Evolutionary conservation across 2,329 filamentous ascomycete species (phyloP), one percentile per base, ranked within the genome.

Genomic region (Cryphonectria carpinicola): DNA sequence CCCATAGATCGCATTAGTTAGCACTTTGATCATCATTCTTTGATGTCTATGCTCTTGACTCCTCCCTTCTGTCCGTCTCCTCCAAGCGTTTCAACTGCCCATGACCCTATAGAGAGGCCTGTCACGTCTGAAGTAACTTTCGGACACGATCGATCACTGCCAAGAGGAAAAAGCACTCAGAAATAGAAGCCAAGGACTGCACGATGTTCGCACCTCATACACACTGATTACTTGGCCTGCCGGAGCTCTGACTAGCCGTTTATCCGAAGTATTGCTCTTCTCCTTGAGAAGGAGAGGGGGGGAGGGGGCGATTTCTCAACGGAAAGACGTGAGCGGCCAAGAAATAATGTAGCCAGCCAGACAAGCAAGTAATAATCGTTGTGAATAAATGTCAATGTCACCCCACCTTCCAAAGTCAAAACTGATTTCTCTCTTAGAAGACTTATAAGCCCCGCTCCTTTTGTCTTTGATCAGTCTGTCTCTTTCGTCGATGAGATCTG

Each of bases 171-270:
- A 37, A 61, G 56, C 10, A 46, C 28, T 37, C 56, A 62, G 67
- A 10, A 71, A 69, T 69, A 69, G 70, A 66, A 58, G 52, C 70
- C 43, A 49, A 66, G 65, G 46, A 61, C 46, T 37, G 35, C 41
- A 64, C n/a, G 62, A 52, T 60, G 49, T 43, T 28, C 37, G 41
- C 25, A 32, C 41, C 63, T 67, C 67, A 66, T 49, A 71, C 70
- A 71, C 67, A 61, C 64, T 41, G 54, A 46, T 66, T 10, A 69
- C 70, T 71, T 69, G 70, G 70, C 70, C 61, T 14, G 46, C 61
- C 70, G 70, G 70, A 71, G 70, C 67, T 32, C 56, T 22, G 2
- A 28, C 63, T 66, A 66, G 70, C 70, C 70, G 70, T 67, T 64
- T 65, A 54, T 35, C 65, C 43, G 19, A 22, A 37, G 13, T 41